phyloP scores from a whole-genome alignment of 257 asterid species.

The Solanum appendiculatum region DNA sequence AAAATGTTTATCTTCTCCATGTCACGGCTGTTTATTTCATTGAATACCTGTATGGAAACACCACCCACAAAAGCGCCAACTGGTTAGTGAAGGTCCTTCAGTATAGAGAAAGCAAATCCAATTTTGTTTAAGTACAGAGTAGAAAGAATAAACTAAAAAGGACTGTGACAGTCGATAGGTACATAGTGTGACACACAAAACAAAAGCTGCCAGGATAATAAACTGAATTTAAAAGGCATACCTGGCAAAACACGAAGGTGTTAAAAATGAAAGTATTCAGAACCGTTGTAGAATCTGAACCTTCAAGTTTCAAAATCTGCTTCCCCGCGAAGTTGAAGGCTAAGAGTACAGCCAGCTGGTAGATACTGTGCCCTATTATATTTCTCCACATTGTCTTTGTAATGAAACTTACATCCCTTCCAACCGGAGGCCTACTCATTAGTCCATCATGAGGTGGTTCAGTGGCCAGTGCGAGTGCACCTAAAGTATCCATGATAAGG shows the following conservation, averaged over 20 bases:
- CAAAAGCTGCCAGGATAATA: background rate
- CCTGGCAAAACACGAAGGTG: constrained; percentile 98
- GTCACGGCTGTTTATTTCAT: constrained; percentile 97
- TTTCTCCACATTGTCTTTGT: constrained; percentile 94
- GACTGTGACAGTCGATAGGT: background rate
- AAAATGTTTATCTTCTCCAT: constrained; percentile 84
- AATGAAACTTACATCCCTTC: constrained; percentile 60
- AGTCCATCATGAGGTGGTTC: constrained; percentile 94
- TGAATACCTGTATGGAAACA: constrained; percentile 57
- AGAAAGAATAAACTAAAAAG: background rate
- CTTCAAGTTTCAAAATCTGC: constrained; percentile 49
- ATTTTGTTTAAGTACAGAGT: background rate
- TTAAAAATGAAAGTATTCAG: constrained; percentile 89
- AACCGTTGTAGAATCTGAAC: constrained; percentile 54
- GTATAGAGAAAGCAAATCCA: background rate
- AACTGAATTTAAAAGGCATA: constrained; percentile 6
- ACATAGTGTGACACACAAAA: background rate
- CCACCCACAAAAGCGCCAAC: background rate
- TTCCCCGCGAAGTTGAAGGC: constrained; percentile 65
- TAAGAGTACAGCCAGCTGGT: constrained; percentile 66
- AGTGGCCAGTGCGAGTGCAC: constrained; percentile 97
- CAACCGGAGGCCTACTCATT: constrained; percentile 82
- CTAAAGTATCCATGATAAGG: constrained; percentile 97
- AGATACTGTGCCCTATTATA: constrained; percentile 82
- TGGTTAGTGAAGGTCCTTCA: background rate